phyloP scores from a whole-genome alignment of 331 rosid species.

The Telfairia occidentalis region DNA sequence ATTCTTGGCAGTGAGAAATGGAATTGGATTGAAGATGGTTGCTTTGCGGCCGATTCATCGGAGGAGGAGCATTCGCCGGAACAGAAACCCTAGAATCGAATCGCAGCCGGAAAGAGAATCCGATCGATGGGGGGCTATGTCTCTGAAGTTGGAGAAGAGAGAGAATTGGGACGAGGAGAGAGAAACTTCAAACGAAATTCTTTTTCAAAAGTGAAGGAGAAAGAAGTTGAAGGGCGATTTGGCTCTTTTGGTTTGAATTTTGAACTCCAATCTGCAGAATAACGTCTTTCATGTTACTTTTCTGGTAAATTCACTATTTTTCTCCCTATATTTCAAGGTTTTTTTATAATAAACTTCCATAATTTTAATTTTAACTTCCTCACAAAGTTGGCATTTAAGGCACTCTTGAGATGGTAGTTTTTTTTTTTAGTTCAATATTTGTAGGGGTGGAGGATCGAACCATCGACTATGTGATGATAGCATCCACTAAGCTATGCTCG shows the following conservation, averaged over 20 bases:
- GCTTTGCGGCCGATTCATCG: not conserved
- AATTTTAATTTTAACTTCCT: too few relatives aligned
- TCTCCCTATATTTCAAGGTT: not conserved
- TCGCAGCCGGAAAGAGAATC: not conserved
- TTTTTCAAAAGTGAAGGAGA: not conserved
- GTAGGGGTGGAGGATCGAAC: too few relatives aligned
- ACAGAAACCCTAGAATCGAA: constrained; percentile 9
- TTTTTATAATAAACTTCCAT: too few relatives aligned
- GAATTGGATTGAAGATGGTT: not conserved
- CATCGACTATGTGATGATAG: too few relatives aligned
- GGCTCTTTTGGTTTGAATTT: not conserved
- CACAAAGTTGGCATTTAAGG: too few relatives aligned
- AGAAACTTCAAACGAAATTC: not conserved
- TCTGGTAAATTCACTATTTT: not conserved
- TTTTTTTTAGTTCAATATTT: too few relatives aligned
- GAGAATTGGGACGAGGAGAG: not conserved
- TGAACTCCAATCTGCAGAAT: not conserved
- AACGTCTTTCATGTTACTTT: not conserved
- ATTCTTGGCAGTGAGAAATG: constrained; percentile 7
- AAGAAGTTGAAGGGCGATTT: not conserved
- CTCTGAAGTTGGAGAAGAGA: not conserved
- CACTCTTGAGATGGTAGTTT: too few relatives aligned
- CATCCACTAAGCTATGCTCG: too few relatives aligned
- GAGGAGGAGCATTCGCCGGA: not conserved
- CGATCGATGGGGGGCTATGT: not conserved